These are phyloP conservation scores for Thermochaetoides dissita DNA, from an alignment of 2,329 filamentous ascomycete genomes.

Conservation along the genomic window DNA sequence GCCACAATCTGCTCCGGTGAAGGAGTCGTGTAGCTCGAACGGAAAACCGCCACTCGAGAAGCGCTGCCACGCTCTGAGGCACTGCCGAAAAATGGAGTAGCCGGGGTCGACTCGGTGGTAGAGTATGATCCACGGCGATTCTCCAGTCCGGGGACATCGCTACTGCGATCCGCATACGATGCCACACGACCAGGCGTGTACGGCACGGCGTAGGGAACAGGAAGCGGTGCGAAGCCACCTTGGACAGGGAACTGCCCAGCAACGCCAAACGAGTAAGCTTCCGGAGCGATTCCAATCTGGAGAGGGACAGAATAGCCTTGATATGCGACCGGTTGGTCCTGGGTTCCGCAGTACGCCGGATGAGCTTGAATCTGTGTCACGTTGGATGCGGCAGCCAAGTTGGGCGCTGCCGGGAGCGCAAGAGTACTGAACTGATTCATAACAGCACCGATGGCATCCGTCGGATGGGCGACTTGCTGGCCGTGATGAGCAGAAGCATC, in stretches of 20 bases:
- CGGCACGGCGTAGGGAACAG: constrained; percentile 29
- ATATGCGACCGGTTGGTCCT: constrained; percentile 18
- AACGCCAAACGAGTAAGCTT: constrained; percentile 15
- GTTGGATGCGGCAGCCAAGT: constrained; percentile 8
- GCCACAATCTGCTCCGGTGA: constrained; percentile 37
- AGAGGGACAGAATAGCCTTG: constrained; percentile 18
- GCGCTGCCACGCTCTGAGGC: constrained; percentile 45
- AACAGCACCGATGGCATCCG: constrained; percentile 15
- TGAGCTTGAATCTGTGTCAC: constrained; percentile 12
- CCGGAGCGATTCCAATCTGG: constrained; percentile 16
- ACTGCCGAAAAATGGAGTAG: constrained; percentile 50
- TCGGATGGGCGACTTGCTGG: constrained; percentile 14
- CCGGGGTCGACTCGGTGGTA: constrained; percentile 51
- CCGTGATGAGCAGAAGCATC: constrained; percentile 13
- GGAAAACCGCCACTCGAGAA: constrained; percentile 40
- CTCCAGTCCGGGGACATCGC: constrained; percentile 44
- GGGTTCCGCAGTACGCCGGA: constrained; percentile 15
- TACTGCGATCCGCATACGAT: constrained; percentile 30
- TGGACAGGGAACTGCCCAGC: constrained; percentile 17
- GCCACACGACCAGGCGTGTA: constrained; percentile 38
- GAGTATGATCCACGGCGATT: constrained; percentile 56
- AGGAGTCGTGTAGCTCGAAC: constrained; percentile 52
- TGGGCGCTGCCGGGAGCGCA: constrained; percentile 12
- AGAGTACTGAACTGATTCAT: constrained; percentile 20
- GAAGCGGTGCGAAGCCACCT: constrained; percentile 19